phyloP scores from a whole-genome alignment of 164 flowering plant species.

The Santalum album region DNA sequence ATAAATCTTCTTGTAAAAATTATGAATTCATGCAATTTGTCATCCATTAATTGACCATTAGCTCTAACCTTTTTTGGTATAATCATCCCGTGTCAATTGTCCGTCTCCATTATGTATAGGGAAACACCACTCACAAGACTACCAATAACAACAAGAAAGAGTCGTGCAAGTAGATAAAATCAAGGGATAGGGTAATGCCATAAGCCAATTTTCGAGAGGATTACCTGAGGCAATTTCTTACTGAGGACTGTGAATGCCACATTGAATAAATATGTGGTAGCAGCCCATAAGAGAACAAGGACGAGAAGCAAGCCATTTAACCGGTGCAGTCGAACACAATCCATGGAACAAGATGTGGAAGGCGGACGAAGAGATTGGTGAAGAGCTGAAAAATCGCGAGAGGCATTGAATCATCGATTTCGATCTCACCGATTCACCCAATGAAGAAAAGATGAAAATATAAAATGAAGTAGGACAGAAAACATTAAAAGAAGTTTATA shows the following conservation, averaged over 20 bases:
- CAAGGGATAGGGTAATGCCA: conserved; percentile 1
- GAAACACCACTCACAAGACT: neutral
- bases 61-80: neutral
- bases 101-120: neutral
- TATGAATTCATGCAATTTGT: too few relatives aligned
- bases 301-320: conserved; percentile 2
- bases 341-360: too few relatives aligned
- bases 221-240: neutral
- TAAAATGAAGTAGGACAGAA: conserved; percentile 24
- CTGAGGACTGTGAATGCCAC: neutral
- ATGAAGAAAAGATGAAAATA: conserved; percentile 28
- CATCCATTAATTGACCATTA: too few relatives aligned
- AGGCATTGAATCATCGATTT: conserved; percentile 26
- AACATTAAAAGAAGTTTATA: too few relatives aligned
- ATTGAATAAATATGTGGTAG: neutral
- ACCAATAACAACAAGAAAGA: neutral
- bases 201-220: neutral
- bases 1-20: too few relatives aligned
- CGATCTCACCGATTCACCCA: too few relatives aligned
- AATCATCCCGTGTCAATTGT: neutral
- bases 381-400: conserved; percentile 32
- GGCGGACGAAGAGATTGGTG: too few relatives aligned
- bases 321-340: too few relatives aligned
- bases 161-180: neutral
- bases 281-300: neutral